A percentile compares a stretch with the other conserved stretches of the same genome.
Evolutionary conservation across 768 basidiomycete genomes (phyloP).

Genomic region (Leccinum truebloodii): DNA sequence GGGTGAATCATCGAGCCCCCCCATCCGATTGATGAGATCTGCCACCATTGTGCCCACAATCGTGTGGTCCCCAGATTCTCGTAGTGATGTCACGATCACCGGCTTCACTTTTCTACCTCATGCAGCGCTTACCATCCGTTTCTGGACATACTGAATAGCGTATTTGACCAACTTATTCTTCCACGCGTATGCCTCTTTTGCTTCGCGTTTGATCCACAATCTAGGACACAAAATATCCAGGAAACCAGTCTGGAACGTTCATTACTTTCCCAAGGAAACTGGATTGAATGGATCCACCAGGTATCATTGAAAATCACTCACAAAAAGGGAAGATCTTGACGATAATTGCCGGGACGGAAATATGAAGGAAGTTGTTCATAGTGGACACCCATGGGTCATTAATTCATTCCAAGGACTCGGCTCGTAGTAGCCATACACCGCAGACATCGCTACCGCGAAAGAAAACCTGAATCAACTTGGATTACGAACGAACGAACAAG

Average conservation of each 20-base stretch:
- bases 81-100: neutral
- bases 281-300: neutral
- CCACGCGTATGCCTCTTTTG: constrained; percentile 7
- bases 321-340: constrained; percentile 17
- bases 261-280: constrained; percentile 3
- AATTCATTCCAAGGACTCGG: neutral
- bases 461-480: constrained; percentile 24
- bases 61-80: neutral
- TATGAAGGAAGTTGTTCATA: neutral
- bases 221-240: constrained; percentile 40
- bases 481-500: neutral
- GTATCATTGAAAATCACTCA: constrained; percentile 6
- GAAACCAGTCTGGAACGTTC: constrained; percentile 36
- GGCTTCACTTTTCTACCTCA: neutral
- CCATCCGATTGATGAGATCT: constrained; percentile 19
- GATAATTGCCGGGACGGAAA: neutral
- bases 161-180: constrained; percentile 11
- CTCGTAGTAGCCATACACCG: constrained; percentile 17
- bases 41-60: constrained; percentile 4
- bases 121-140: constrained; percentile 26
- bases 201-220: constrained; percentile 37
- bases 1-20: constrained; percentile 9
- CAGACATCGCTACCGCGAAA: constrained; percentile 28
- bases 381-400: constrained; percentile 13
- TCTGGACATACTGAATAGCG: constrained; percentile 28